Percentiles rank a stretch among this genome's conserved stretches.
Conservation (phyloP, 352 stramenopile genomes). For the Globisporangium yorkense region DNA sequence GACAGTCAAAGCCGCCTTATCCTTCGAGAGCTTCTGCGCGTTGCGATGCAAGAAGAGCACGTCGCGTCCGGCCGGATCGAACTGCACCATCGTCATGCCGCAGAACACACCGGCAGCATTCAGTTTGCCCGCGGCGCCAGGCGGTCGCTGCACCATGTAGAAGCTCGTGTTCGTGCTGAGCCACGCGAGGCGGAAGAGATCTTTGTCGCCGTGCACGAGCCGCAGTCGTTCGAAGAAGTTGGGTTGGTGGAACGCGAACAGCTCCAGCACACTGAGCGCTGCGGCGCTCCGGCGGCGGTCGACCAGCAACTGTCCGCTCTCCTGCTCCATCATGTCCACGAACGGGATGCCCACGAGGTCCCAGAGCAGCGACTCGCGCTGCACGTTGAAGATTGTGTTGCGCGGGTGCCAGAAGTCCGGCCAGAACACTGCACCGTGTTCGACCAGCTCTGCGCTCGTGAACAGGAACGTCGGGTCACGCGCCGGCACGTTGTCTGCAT, state of each 20-base stretch:
- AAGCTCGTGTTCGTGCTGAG: slow-evolving; percentile 40
- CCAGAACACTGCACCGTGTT: slow-evolving; percentile 26
- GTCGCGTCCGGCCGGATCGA: slow-evolving; percentile 23
- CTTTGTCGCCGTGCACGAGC: slow-evolving; percentile 52
- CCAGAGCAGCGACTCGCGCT: slow-evolving; percentile 14
- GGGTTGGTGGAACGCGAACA: too few relatives aligned
- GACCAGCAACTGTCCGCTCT: slow-evolving; percentile 27
- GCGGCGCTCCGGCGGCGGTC: slow-evolving; percentile 13
- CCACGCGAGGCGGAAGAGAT: slow-evolving; percentile 58
- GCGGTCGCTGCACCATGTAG: slow-evolving; percentile 28
- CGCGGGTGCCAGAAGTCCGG: slow-evolving; percentile 26
- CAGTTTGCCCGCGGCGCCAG: neutral
- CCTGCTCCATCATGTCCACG: slow-evolving; percentile 34
- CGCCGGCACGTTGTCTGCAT: slow-evolving; percentile 25
- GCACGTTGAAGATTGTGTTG: neutral
- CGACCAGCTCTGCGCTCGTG: slow-evolving; percentile 11
- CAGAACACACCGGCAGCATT: slow-evolving; percentile 28
- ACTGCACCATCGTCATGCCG: slow-evolving; percentile 74
- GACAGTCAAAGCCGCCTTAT: slow-evolving; percentile 15
- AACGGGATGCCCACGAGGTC: slow-evolving; percentile 23
- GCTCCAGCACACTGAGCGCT: slow-evolving; percentile 18
- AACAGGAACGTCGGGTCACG: slow-evolving; percentile 28
- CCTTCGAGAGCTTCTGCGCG: slow-evolving; percentile 29
- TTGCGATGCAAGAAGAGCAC: slow-evolving; percentile 52
- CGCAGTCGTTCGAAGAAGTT: slow-evolving; percentile 24